phyloP scores from a whole-genome alignment of 2,329 filamentous ascomycete species.

The Verticillium isaacii region DNA sequence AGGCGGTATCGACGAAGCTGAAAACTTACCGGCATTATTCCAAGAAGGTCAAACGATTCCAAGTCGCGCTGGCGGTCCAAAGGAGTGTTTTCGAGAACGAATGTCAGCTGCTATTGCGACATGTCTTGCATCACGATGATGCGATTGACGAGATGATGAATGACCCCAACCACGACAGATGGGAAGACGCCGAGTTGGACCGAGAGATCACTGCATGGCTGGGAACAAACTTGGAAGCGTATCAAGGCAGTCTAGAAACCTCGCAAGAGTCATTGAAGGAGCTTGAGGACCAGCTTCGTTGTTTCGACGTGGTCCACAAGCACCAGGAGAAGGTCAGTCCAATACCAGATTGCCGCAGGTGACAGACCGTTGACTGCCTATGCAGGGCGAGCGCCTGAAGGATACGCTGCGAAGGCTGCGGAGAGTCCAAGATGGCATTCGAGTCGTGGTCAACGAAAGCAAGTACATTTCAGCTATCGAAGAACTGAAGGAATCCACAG shows the following conservation, averaged over 20 bases:
- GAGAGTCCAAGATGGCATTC: constrained; percentile 1
- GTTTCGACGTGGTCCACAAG: background rate
- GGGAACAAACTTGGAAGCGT: constrained; percentile 2
- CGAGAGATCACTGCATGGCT: background rate
- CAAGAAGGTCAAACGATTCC: background rate
- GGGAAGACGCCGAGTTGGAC: background rate
- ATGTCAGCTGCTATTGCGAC: constrained; percentile 2
- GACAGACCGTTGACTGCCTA: background rate
- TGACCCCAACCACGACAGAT: background rate
- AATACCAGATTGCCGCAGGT: background rate
- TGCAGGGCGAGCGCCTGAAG: constrained; percentile 1
- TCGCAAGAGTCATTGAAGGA: background rate
- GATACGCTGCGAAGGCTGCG: background rate
- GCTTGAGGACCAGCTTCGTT: background rate
- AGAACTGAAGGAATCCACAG: background rate
- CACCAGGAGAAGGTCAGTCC: background rate
- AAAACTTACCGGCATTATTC: constrained; percentile 4
- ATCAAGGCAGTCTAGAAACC: background rate
- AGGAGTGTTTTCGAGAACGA: constrained; percentile 5
- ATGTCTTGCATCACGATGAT: background rate
- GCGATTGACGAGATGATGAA: background rate
- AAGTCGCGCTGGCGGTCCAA: background rate
- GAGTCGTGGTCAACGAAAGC: background rate
- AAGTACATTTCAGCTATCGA: background rate
- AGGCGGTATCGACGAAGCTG: constrained; percentile 2